Conservation (phyloP, 2,329 filamentous ascomycete genomes). For the Podosphaera fusca region DNA sequence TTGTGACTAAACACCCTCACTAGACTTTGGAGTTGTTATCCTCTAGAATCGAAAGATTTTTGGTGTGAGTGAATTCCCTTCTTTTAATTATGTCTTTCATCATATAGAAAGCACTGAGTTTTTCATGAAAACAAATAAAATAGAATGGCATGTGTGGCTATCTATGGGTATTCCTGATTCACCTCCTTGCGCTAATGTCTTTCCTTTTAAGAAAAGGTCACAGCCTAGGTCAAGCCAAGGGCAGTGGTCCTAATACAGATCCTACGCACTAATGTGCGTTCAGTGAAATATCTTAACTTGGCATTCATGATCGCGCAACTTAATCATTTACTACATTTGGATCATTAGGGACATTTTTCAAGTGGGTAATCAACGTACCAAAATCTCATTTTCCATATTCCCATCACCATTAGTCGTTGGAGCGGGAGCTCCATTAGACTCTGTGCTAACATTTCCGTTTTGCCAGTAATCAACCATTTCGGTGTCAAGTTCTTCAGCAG, state of each 20-base stretch:
- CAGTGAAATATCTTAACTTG: neutral
- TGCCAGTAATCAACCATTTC: slow-evolving; percentile 94
- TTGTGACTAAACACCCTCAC: too few species aligned
- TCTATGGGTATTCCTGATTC: neutral
- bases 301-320: neutral
- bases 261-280: neutral
- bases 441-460: slow-evolving; percentile 24
- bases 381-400: slow-evolving; percentile 43
- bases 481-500: slow-evolving; percentile 79
- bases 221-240: neutral
- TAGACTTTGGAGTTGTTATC: too few species aligned
- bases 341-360: neutral
- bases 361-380: slow-evolving; percentile 7
- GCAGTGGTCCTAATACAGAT: neutral
- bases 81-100: neutral
- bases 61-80: too few species aligned
- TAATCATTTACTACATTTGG: neutral
- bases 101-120: neutral
- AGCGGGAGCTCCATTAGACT: slow-evolving; percentile 21
- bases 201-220: neutral
- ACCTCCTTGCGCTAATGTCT: neutral
- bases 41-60: too few species aligned
- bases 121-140: neutral
- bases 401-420: slow-evolving; percentile 25
- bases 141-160: neutral